Percentiles rank a stretch among this genome's conserved stretches.
phyloP scores from a whole-genome alignment of 345 rosid genomes.

The Excoecaria cochinchinensis region DNA sequence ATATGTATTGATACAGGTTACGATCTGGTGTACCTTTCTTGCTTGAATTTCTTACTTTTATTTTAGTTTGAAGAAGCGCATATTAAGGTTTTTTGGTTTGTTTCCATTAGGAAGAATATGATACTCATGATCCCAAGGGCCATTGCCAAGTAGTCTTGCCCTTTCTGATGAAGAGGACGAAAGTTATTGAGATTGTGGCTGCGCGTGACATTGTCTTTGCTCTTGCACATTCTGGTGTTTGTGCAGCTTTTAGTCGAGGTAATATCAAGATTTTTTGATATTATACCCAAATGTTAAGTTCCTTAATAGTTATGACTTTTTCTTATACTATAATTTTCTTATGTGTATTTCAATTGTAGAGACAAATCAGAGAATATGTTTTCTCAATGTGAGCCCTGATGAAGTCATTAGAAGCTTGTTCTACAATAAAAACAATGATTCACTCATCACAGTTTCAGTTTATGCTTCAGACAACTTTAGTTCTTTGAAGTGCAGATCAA shows the following conservation, averaged over 20 bases:
- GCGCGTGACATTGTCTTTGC: conserved; percentile 94
- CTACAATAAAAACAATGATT: conserved; percentile 92
- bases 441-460: conserved; percentile 95
- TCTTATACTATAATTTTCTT: neutral
- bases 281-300: neutral
- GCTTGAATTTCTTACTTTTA: neutral
- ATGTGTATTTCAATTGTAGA: conserved; percentile 42
- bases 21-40: neutral
- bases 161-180: conserved; percentile 83
- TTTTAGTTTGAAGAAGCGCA: neutral
- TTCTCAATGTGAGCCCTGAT: conserved; percentile 83
- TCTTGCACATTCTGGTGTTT: conserved; percentile 91
- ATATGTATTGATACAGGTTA: neutral
- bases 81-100: neutral
- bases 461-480: conserved; percentile 91
- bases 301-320: neutral
- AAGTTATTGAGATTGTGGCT: conserved; percentile 92
- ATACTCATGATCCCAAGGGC: conserved; percentile 93
- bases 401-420: conserved; percentile 90
- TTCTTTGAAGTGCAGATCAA: conserved; percentile 96
- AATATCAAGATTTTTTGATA: neutral
- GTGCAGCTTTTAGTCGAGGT: conserved; percentile 96
- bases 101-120: conserved; percentile 74
- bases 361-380: conserved; percentile 81
- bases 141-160: conserved; percentile 76